phyloP scores from a whole-genome alignment of 495 filamentous ascomycete species.

The Talaromyces adpressus region DNA sequence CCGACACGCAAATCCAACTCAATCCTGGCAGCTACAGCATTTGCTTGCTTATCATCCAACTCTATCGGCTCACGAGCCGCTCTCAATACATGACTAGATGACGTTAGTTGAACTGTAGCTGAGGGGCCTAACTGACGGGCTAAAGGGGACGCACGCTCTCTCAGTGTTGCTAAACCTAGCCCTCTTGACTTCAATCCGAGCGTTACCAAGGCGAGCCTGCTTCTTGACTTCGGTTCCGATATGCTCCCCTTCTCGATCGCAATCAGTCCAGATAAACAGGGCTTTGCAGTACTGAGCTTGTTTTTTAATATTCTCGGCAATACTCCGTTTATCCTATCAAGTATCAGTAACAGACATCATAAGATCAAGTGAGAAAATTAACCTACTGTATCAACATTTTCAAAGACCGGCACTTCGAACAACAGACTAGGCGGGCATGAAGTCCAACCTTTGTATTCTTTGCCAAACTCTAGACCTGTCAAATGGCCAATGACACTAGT shows the following conservation, averaged over 20 bases:
- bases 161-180: conserved; percentile 96
- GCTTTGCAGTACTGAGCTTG: conserved; percentile 63
- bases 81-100: conserved; percentile 62
- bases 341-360: neutral
- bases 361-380: neutral
- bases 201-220: conserved; percentile 68
- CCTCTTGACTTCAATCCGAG: conserved; percentile 67
- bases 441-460: conserved; percentile 67
- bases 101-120: neutral
- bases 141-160: conserved; percentile 55
- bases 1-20: conserved; percentile 91
- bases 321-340: conserved; percentile 63
- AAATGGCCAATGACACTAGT: conserved; percentile 88
- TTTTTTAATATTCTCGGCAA: conserved; percentile 76
- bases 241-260: conserved; percentile 94
- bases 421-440: conserved; percentile 70
- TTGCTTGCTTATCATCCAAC: conserved; percentile 79
- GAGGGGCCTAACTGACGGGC: no score
- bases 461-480: conserved; percentile 62
- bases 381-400: conserved; percentile 55
- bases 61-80: conserved; percentile 70
- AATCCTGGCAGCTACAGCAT: conserved; percentile 82
- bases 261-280: conserved; percentile 97
- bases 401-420: conserved; percentile 74
- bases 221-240: conserved; percentile 90